Percentiles rank a stretch among this genome's conserved stretches.
Conservation (phyloP, 225 moss, liverwort and hornwort genomes). For the Asterella californica region DNA sequence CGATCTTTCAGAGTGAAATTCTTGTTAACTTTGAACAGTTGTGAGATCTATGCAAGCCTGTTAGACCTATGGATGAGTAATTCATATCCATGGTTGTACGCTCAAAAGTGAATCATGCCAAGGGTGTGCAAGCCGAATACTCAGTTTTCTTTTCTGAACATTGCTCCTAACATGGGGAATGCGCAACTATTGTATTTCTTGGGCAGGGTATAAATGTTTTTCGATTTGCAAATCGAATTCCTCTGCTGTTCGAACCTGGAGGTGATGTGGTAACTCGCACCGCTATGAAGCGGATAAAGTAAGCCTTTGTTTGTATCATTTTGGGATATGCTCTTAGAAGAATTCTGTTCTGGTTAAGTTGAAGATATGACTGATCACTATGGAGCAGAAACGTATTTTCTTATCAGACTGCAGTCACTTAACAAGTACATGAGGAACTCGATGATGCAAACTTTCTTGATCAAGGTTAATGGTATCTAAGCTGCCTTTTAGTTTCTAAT, state of each 20-base stretch:
- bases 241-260: constrained; percentile 90
- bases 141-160: background rate
- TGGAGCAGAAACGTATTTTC: background rate
- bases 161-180: background rate
- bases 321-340: background rate
- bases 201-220: constrained; percentile 86
- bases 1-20: background rate
- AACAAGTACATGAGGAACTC: background rate
- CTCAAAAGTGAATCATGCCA: background rate
- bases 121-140: background rate
- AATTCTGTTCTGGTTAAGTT: background rate
- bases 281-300: constrained; percentile 98
- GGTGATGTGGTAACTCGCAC: constrained; percentile 95
- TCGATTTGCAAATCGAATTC: constrained; percentile 96
- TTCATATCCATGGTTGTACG: background rate
- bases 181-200: background rate
- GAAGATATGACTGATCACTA: background rate
- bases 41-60: background rate
- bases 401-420: background rate
- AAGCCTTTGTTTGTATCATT: constrained; percentile 16
- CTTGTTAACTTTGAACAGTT: background rate
- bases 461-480: background rate
- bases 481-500: background rate
- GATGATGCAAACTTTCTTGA: background rate
- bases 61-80: background rate